Percentiles rank a stretch among this genome's conserved stretches.
These are phyloP conservation scores for Ogataea neopini DNA, from an alignment of 805 yeast genomes.

Conservation along the genomic window DNA sequence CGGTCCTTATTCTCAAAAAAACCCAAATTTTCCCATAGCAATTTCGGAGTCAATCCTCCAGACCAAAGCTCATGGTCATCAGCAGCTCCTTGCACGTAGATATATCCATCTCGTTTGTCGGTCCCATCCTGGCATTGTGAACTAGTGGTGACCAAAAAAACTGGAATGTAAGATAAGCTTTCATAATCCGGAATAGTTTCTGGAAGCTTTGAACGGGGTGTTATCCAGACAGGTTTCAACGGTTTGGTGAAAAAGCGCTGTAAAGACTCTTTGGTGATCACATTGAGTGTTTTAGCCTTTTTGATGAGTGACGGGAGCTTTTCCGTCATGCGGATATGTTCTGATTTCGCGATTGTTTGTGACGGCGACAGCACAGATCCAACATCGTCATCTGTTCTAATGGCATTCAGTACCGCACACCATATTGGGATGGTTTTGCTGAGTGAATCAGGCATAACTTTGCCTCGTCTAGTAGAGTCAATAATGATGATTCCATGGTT, in stretches of 20 bases:
- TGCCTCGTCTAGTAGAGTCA: conserved; percentile 87
- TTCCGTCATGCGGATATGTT: conserved; percentile 49
- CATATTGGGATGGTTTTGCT: conserved; percentile 89
- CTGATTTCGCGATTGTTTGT: conserved; percentile 56
- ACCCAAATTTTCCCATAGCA: conserved; percentile 55
- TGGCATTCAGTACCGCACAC: conserved; percentile 35
- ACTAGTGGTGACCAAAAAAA: conserved; percentile 61
- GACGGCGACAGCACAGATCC: conserved; percentile 46
- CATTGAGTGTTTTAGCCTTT: conserved; percentile 34
- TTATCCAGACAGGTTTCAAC: conserved; percentile 67
- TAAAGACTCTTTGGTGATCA: conserved; percentile 5
- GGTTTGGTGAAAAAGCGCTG: conserved; percentile 39
- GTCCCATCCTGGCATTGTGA: conserved; percentile 60
- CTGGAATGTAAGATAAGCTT: conserved; percentile 39
- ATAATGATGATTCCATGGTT: conserved; percentile 58
- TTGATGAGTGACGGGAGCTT: conserved; percentile 51
- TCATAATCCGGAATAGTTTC: conserved; percentile 18
- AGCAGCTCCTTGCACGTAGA: conserved; percentile 90
- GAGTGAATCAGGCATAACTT: conserved; percentile 80
- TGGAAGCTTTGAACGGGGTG: conserved; percentile 46
- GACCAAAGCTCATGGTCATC: conserved; percentile 94
- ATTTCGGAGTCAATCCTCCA: conserved; percentile 48
- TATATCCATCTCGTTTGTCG: conserved; percentile 45
- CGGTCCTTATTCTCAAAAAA: conserved; percentile 23
- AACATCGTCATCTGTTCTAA: conserved; percentile 1